These are phyloP conservation scores for Leccinum uliginosum DNA, from an alignment of 768 basidiomycete species.

Conservation along the genomic window DNA sequence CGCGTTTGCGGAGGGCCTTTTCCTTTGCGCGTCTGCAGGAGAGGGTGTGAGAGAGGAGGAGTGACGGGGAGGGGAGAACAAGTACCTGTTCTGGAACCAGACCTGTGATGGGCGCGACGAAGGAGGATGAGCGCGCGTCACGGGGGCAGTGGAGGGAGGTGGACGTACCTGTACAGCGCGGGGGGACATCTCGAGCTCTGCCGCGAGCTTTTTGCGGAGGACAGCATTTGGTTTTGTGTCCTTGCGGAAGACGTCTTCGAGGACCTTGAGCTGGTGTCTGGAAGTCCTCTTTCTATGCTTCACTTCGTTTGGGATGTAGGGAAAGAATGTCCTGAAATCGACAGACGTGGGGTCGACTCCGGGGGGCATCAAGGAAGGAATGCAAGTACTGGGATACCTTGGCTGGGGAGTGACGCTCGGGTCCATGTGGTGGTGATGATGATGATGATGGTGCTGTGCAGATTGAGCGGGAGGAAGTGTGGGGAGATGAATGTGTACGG, in stretches of 20 bases:
- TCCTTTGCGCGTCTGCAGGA: slow-evolving; percentile 73
- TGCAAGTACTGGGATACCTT: slow-evolving; percentile 37
- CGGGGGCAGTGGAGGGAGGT: neutral
- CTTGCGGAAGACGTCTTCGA: slow-evolving; percentile 81
- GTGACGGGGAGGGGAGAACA: slow-evolving; percentile 7
- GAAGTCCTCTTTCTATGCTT: slow-evolving; percentile 93
- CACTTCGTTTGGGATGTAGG: slow-evolving; percentile 89
- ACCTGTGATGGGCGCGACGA: slow-evolving; percentile 48
- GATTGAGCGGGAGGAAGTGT: neutral
- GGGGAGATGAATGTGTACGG: slow-evolving; percentile 11
- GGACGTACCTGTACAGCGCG: slow-evolving; percentile 86
- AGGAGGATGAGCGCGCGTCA: slow-evolving; percentile 17
- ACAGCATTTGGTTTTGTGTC: slow-evolving; percentile 90
- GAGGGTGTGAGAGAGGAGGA: slow-evolving; percentile 10
- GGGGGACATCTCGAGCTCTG: slow-evolving; percentile 86
- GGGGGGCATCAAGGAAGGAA: slow-evolving; percentile 46
- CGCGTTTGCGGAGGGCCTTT: slow-evolving; percentile 62
- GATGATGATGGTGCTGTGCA: slow-evolving; percentile 2
- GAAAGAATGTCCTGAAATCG: slow-evolving; percentile 81
- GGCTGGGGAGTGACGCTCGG: slow-evolving; percentile 14
- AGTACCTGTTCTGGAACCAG: slow-evolving; percentile 85
- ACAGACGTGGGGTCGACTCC: slow-evolving; percentile 59
- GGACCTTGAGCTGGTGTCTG: slow-evolving; percentile 78
- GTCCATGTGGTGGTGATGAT: slow-evolving; percentile 25
- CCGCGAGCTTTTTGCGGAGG: slow-evolving; percentile 73